Conservation (phyloP, 2,329 filamentous ascomycete genomes). For the Monosporascus sp. region DNA sequence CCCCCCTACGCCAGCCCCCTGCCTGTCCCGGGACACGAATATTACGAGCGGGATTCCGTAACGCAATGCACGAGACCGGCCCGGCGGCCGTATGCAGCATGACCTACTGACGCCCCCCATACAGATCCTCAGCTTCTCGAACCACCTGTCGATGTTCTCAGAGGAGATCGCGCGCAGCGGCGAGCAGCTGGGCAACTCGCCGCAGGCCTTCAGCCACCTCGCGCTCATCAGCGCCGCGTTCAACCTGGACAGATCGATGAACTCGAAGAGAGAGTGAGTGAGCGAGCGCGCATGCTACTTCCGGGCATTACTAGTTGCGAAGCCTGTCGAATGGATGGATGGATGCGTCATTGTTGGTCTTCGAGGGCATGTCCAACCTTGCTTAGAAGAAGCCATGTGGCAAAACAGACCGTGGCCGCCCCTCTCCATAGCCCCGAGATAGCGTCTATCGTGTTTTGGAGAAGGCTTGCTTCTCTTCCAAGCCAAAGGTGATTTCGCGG, state of each 20-base stretch:
- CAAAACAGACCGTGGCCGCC: too few species aligned
- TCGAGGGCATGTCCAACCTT: too few species aligned
- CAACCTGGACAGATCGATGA: conserved; percentile 57
- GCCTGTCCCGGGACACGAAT: background rate
- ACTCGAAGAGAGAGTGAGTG: background rate
- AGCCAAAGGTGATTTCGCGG: too few species aligned
- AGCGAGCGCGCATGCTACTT: too few species aligned
- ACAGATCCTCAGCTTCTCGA: conserved; percentile 65
- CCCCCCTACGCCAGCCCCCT: background rate
- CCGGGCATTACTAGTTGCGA: too few species aligned
- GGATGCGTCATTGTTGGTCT: too few species aligned
- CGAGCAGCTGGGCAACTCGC: conserved; percentile 75
- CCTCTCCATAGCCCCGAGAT: too few species aligned
- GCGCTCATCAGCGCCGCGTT: conserved; percentile 73
- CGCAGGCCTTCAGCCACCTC: conserved; percentile 73
- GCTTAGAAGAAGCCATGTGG: too few species aligned
- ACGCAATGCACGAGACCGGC: background rate
- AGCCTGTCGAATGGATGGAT: too few species aligned
- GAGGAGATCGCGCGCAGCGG: conserved; percentile 72
- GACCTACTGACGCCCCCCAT: too few species aligned
- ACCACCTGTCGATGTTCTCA: conserved; percentile 73
- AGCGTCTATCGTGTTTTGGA: too few species aligned
- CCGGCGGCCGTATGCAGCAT: background rate
- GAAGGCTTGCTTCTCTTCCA: too few species aligned
- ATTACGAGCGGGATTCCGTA: background rate